These are phyloP conservation scores for Backusella morwellensis DNA, from an alignment of 192 early-diverging fungal genomes.

Conservation along the genomic window DNA sequence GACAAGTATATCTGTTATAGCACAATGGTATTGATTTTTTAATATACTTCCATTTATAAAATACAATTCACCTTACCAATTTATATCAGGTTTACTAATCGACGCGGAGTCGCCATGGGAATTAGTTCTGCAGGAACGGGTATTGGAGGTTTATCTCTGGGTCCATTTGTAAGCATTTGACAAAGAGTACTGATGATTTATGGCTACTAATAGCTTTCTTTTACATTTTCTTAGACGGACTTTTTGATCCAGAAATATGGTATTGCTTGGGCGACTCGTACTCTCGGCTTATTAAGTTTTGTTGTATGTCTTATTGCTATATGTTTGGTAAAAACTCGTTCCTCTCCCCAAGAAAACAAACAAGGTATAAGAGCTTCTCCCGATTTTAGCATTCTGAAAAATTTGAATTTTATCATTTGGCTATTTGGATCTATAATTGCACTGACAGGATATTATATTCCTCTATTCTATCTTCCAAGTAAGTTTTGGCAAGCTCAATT, in stretches of 20 bases:
- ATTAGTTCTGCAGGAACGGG: conserved; percentile 62
- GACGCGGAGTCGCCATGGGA: conserved; percentile 58
- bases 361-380: neutral
- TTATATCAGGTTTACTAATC: conserved; percentile 46
- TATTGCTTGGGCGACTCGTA: conserved; percentile 44
- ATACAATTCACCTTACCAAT: neutral
- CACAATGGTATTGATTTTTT: conserved; percentile 51
- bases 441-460: conserved; percentile 39
- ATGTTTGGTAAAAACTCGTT: conserved; percentile 15
- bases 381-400: neutral
- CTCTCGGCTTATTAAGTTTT: conserved; percentile 57
- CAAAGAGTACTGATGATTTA: neutral
- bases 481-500: neutral
- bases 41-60: neutral
- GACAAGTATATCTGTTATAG: conserved; percentile 16
- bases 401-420: conserved; percentile 35
- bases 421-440: conserved; percentile 19
- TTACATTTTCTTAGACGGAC: conserved; percentile 35
- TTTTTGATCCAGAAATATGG: conserved; percentile 52
- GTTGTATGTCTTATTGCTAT: conserved; percentile 24
- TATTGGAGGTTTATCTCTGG: conserved; percentile 52
- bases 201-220: conserved; percentile 39
- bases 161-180: conserved; percentile 38
- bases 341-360: neutral
- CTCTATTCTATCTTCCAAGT: conserved; percentile 34